These are phyloP conservation scores for Scleroderma bovista DNA, from an alignment of 768 basidiomycete species.

Conservation along the genomic window DNA sequence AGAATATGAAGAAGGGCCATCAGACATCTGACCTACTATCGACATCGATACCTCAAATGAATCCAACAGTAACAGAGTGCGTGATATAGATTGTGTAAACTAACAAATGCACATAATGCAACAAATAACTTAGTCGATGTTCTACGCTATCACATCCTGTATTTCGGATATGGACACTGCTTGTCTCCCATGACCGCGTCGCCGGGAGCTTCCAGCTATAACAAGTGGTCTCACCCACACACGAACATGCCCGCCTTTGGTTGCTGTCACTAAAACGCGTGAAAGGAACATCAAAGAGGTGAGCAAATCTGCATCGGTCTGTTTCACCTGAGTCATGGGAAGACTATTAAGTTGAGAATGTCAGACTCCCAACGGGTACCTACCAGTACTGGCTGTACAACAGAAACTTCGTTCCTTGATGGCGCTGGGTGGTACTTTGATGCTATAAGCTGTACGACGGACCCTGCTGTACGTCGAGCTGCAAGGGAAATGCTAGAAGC, in stretches of 20 bases:
- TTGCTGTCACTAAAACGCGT: conserved; percentile 71
- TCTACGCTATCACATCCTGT: conserved; percentile 20
- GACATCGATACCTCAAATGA: neutral
- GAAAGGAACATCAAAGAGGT: conserved; percentile 74
- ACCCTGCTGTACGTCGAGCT: conserved; percentile 54
- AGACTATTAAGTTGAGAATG: neutral
- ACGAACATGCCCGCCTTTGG: conserved; percentile 71
- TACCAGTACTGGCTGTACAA: conserved; percentile 87
- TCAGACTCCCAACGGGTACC: conserved; percentile 16
- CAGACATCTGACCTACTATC: conserved; percentile 6
- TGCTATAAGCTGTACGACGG: conserved; percentile 49
- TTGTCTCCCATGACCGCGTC: conserved; percentile 27
- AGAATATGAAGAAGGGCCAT: conserved; percentile 48
- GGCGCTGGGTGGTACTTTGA: conserved; percentile 82
- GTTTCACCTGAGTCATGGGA: conserved; percentile 53
- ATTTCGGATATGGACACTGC: conserved; percentile 27
- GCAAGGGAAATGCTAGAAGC: conserved; percentile 74
- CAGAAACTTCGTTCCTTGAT: conserved; percentile 82
- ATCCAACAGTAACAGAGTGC: neutral
- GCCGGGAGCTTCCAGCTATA: conserved; percentile 19
- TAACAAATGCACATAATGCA: conserved; percentile 7
- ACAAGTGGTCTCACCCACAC: conserved; percentile 80
- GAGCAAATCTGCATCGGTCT: conserved; percentile 75
- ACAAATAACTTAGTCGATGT: conserved; percentile 10
- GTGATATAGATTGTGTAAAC: conserved; percentile 5